Conservation (phyloP, 495 filamentous ascomycete species). For the Penicillium atrosanguineum region DNA sequence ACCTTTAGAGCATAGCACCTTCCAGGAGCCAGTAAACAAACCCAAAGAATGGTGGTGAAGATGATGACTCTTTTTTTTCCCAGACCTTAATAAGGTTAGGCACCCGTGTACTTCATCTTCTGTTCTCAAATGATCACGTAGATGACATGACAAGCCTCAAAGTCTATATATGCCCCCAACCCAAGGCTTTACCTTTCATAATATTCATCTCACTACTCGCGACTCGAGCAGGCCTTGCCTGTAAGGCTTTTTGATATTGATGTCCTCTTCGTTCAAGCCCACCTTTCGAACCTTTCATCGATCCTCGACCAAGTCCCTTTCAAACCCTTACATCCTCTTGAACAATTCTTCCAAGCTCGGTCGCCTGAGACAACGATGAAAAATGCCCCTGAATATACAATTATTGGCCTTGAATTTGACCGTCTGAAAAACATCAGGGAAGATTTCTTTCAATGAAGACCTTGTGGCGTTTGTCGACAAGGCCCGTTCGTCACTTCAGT, state of each 20-base stretch:
- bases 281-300: background rate
- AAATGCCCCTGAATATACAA: background rate
- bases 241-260: background rate
- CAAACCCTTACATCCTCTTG: background rate
- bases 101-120: no score
- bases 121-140: no score
- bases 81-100: no score
- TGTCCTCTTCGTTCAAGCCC: background rate
- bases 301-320: background rate
- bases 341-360: background rate
- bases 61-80: no score
- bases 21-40: no score
- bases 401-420: background rate
- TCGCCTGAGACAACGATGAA: background rate
- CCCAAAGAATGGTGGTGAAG: no score
- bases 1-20: no score
- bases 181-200: no score
- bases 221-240: background rate
- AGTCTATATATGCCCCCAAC: no score
- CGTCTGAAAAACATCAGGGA: background rate
- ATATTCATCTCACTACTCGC: no score
- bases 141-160: no score
- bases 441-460: slow-evolving; percentile 1
- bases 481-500: background rate
- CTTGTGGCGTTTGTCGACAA: background rate